These are phyloP conservation scores for Cytospora paraplurivora DNA, from an alignment of 2,329 filamentous ascomycete genomes.

Conservation along the genomic window DNA sequence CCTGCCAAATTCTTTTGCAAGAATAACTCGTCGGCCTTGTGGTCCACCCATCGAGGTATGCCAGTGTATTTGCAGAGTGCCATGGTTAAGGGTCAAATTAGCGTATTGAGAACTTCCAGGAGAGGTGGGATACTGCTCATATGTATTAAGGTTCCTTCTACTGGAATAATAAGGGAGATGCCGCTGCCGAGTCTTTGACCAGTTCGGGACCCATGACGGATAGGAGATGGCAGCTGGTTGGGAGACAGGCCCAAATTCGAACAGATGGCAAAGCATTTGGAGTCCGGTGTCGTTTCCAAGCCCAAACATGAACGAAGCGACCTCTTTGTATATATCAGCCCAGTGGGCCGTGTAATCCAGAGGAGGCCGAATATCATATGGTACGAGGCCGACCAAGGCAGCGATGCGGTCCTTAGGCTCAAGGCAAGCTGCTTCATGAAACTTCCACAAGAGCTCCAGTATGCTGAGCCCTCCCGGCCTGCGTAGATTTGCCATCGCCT, in stretches of 20 bases:
- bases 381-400: not conserved
- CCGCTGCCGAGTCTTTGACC: constrained; percentile 1
- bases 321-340: not conserved
- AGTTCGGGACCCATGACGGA: constrained; percentile 10
- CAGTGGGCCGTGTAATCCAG: constrained; percentile 8
- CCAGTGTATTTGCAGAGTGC: not conserved
- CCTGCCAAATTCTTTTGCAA: too few species aligned
- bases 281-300: not conserved
- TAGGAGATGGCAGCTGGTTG: not conserved
- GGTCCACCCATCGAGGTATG: too few species aligned
- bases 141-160: not conserved
- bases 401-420: constrained; percentile 5
- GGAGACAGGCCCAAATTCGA: not conserved
- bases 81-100: not conserved
- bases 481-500: not conserved
- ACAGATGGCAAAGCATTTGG: not conserved
- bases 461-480: not conserved
- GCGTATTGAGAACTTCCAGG: not conserved
- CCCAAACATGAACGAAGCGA: not conserved
- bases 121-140: constrained; percentile 3
- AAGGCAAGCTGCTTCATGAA: not conserved
- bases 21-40: too few species aligned
- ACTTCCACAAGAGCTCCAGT: not conserved
- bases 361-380: not conserved
- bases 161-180: not conserved